Percentiles rank a stretch among this genome's conserved stretches.
Conservation (phyloP, 805 yeast species). For the Wickerhamomyces hampshirensis region DNA sequence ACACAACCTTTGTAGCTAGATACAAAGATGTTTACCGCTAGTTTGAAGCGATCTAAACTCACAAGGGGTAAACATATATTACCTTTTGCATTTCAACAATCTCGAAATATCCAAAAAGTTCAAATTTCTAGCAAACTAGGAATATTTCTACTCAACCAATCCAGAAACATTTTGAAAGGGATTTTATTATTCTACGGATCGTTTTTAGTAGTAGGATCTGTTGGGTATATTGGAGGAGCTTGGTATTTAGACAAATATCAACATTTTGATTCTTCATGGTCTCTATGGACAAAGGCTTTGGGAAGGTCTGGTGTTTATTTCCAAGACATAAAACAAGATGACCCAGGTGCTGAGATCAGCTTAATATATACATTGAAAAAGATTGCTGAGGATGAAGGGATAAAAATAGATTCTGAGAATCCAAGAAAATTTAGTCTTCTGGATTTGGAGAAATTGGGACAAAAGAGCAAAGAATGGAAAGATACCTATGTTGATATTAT, state of each 20-base stretch:
- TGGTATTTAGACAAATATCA: conserved; percentile 9
- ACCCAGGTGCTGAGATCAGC: conserved; percentile 29
- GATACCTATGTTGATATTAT: conserved; percentile 33
- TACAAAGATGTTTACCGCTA: too few species aligned
- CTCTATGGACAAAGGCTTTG: conserved; percentile 5
- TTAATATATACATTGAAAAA: conserved; percentile 28
- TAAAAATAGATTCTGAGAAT: conserved; percentile 14
- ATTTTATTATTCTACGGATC: conserved; percentile 10
- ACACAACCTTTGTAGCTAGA: too few species aligned
- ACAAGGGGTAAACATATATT: too few species aligned
- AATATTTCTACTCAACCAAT: conserved; percentile 7
- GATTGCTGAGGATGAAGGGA: conserved; percentile 28
- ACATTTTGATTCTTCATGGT: conserved; percentile 9
- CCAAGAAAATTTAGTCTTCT: conserved; percentile 19
- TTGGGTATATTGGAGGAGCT: conserved; percentile 8
- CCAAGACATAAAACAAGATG: conserved; percentile 31
- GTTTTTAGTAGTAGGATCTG: conserved; percentile 1
- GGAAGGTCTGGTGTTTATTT: conserved; percentile 33
- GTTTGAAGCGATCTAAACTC: too few species aligned
- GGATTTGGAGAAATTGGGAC: conserved; percentile 20
- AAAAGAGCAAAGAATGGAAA: conserved; percentile 28
- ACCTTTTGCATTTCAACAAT: too few species aligned
- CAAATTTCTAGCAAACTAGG: conserved; percentile 6
- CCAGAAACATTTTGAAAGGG: conserved; percentile 8
- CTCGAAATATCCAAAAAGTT: conserved; percentile 2